These are phyloP conservation scores for Filobasidium floriforme DNA, from an alignment of 768 basidiomycete genomes.

Conservation along the genomic window DNA sequence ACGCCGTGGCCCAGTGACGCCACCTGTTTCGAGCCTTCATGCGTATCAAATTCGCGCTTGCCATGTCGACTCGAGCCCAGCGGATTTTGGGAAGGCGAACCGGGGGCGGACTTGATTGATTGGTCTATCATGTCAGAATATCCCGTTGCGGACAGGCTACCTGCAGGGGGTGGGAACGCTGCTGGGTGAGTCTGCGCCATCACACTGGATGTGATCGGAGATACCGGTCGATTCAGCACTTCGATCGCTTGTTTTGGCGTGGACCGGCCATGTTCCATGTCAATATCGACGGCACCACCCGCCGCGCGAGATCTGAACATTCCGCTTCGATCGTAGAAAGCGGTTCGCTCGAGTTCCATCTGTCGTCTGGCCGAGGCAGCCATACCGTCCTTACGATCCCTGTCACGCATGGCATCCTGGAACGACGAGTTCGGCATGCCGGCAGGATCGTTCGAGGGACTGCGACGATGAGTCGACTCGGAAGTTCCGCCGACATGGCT, in stretches of 20 bases:
- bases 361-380: background rate
- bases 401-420: constrained; percentile 4
- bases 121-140: too few relatives aligned
- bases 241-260: constrained; percentile 26
- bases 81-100: too few relatives aligned
- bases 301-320: background rate
- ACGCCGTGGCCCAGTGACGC: background rate
- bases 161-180: too few relatives aligned
- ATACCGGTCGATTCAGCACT: constrained; percentile 29
- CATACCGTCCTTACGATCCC: constrained; percentile 1
- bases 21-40: background rate
- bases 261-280: background rate
- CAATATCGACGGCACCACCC: background rate
- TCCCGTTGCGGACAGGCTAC: too few relatives aligned
- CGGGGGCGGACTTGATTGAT: too few relatives aligned
- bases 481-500: background rate
- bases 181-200: too few relatives aligned
- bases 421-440: background rate
- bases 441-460: background rate
- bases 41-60: constrained; percentile 1
- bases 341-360: constrained; percentile 13
- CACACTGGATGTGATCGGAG: background rate
- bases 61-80: background rate
- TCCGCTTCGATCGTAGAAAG: background rate
- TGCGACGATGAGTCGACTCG: background rate